These are phyloP conservation scores for Fusarium xyrophilum DNA, from an alignment of 2,329 filamentous ascomycete genomes.

Conservation along the genomic window DNA sequence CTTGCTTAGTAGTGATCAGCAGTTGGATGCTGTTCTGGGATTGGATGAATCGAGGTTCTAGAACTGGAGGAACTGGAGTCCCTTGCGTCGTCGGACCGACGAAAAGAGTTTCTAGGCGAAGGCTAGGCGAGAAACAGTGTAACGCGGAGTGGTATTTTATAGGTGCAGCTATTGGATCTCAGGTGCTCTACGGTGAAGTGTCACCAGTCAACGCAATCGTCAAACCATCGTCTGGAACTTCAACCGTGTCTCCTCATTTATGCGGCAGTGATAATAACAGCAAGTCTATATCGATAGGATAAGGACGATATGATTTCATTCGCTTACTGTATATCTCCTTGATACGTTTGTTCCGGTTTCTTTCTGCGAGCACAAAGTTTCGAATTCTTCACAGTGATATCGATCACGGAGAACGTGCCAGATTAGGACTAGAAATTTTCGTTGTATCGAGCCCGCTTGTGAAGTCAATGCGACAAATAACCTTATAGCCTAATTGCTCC, in stretches of 20 bases:
- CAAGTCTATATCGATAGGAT: not conserved
- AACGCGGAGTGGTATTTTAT: not conserved
- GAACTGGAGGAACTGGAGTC: not conserved
- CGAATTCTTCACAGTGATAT: accelerated
- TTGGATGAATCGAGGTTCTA: not conserved
- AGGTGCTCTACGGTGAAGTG: not conserved
- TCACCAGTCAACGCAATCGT: not conserved
- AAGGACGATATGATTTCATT: not conserved
- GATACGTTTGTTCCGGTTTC: not conserved
- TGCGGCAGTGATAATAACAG: not conserved
- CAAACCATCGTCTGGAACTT: not conserved
- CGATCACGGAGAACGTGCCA: not conserved
- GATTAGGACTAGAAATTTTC: not conserved
- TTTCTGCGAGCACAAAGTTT: not conserved
- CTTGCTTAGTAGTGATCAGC: not conserved
- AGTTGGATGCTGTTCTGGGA: not conserved
- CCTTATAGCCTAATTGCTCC: not conserved
- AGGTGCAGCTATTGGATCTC: not conserved
- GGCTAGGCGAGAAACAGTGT: not conserved
- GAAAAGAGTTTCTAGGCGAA: not conserved
- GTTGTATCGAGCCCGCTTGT: not conserved
- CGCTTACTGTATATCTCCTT: accelerated
- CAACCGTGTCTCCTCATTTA: not conserved
- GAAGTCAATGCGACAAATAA: not conserved
- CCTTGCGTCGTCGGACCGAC: not conserved